A percentile compares a stretch with the other conserved stretches of the same genome.
Evolutionary conservation across 2,329 filamentous ascomycete species (phyloP).

Genomic region (Exophiala alcalophila): DNA sequence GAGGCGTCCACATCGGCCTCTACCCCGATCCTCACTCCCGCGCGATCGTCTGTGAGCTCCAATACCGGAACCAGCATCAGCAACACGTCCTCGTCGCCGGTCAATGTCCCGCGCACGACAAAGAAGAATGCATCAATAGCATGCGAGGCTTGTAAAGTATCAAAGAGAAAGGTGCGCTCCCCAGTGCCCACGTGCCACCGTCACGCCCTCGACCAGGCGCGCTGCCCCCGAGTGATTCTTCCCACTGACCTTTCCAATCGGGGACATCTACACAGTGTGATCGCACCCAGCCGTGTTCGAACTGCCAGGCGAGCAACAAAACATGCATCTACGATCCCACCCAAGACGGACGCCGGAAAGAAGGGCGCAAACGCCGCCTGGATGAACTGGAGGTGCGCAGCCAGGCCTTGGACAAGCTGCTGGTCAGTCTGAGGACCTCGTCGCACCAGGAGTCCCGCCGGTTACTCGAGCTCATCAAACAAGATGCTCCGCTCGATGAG

Average conservation of each 20-base stretch:
- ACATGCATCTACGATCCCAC: slow-evolving; percentile 39
- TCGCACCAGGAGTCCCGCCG: slow-evolving; percentile 32
- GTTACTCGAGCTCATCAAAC: slow-evolving; percentile 34
- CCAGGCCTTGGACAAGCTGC: slow-evolving; percentile 34
- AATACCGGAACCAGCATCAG: no score
- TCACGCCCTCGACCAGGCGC: not conserved
- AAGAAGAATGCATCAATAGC: slow-evolving; percentile 18
- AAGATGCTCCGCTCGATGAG: slow-evolving; percentile 32
- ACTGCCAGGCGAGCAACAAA: slow-evolving; percentile 34
- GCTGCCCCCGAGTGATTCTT: not conserved
- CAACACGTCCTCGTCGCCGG: no score
- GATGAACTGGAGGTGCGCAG: slow-evolving; percentile 38
- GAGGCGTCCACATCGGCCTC: no score
- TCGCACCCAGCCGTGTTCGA: slow-evolving; percentile 36
- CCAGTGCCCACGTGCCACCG: not conserved
- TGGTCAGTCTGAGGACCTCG: slow-evolving; percentile 33
- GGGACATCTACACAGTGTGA: no score
- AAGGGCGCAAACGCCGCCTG: slow-evolving; percentile 37
- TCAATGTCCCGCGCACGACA: not conserved
- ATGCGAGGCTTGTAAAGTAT: slow-evolving; percentile 15
- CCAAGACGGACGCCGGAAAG: slow-evolving; percentile 39
- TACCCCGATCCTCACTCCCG: no score
- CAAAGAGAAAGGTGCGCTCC: slow-evolving; percentile 18
- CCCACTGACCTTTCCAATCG: not conserved
- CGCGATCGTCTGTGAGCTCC: no score